Conservation (phyloP, 1,139 yeast species). For the Kodamaea sp. region DNA sequence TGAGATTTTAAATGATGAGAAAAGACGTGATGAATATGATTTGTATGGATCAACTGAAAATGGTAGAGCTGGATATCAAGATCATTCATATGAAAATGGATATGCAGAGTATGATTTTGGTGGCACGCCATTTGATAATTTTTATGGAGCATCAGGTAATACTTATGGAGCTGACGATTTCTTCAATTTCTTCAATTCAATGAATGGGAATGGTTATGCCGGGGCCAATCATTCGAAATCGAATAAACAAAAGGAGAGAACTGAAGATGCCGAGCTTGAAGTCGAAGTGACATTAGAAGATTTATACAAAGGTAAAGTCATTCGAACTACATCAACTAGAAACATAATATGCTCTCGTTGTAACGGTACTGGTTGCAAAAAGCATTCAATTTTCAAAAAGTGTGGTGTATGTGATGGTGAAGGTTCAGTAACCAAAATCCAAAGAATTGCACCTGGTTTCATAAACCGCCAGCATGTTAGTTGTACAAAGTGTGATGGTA, state of each 20-base stretch:
- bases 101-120: conserved; percentile 13
- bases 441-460: conserved; percentile 74
- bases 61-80: conserved; percentile 14
- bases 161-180: conserved; percentile 65
- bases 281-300: conserved; percentile 71
- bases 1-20: conserved; percentile 66
- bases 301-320: conserved; percentile 73
- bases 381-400: conserved; percentile 51
- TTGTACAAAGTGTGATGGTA: conserved; percentile 72
- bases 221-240: conserved; percentile 7
- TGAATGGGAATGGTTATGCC: conserved; percentile 22
- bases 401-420: conserved; percentile 74
- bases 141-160: conserved; percentile 24
- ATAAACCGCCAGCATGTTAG: conserved; percentile 59
- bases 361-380: conserved; percentile 69
- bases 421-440: conserved; percentile 59
- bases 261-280: conserved; percentile 66
- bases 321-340: conserved; percentile 72
- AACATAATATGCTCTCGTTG: conserved; percentile 70
- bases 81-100: conserved; percentile 13
- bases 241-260: conserved; percentile 23
- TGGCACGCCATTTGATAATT: conserved; percentile 44
- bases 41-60: conserved; percentile 50
- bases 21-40: conserved; percentile 54
- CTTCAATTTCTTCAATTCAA: conserved; percentile 60